A percentile compares a stretch with the other conserved stretches of the same genome.
Evolutionary conservation across 257 asterid genomes (phyloP).

Genomic region (Solanum virginianum): DNA sequence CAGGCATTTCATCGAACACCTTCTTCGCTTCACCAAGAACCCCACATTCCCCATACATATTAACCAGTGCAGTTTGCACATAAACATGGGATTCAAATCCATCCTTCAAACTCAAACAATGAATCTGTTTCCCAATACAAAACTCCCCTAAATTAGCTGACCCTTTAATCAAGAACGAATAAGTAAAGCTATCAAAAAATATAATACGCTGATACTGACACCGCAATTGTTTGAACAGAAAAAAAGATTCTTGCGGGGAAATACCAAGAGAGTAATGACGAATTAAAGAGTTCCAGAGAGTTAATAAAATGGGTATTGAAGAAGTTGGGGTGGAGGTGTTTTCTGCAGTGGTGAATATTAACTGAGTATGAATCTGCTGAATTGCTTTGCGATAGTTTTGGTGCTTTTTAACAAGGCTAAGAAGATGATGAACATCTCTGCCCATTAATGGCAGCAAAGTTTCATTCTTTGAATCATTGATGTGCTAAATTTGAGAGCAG

Average conservation of each 20-base stretch:
- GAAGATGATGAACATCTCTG: not conserved
- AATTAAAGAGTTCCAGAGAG: constrained; percentile 49
- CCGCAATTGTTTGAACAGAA: constrained; percentile 31
- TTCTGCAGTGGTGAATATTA: constrained; percentile 9
- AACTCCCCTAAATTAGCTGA: constrained; percentile 14
- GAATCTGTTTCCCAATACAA: constrained; percentile 32
- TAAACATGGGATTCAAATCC: constrained; percentile 43
- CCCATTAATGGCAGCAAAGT: not conserved
- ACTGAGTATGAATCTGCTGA: constrained; percentile 14
- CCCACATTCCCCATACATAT: constrained; percentile 48
- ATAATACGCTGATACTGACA: not conserved
- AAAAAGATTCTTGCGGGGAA: constrained; percentile 38
- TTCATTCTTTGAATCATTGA: not conserved
- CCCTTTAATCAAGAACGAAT: constrained; percentile 52
- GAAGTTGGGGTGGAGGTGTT: not conserved
- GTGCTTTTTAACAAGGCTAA: constrained; percentile 1
- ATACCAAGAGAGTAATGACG: constrained; percentile 47
- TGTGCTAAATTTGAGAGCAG: not conserved
- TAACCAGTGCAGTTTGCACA: constrained; percentile 59
- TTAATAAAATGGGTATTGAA: constrained; percentile 7
- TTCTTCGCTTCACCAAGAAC: constrained; percentile 25
- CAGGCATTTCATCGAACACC: constrained; percentile 57
- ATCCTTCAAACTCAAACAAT: constrained; percentile 24
- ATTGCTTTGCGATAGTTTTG: constrained; percentile 1
- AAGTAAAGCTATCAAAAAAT: constrained; percentile 52